These are phyloP conservation scores for Dryas octopetala DNA, from an alignment of 306 rosid genomes.

Conservation along the genomic window DNA sequence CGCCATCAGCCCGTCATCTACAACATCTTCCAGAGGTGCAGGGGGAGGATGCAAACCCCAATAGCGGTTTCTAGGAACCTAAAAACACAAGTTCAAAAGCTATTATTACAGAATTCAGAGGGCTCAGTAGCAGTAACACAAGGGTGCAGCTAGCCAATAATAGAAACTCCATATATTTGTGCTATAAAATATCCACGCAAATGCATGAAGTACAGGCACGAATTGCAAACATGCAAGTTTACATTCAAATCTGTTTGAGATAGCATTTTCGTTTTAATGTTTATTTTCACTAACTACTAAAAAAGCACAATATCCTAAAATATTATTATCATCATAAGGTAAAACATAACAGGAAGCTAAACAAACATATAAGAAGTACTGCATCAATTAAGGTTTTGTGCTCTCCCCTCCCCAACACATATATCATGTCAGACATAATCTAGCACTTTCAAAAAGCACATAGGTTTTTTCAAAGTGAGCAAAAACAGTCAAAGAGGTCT, in stretches of 20 bases:
- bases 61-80: conserved; percentile 97
- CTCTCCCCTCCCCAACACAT: too few relatives aligned
- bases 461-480: too few relatives aligned
- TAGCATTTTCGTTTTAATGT: not conserved
- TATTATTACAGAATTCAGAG: conserved; percentile 14
- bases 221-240: not conserved
- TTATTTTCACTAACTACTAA: not conserved
- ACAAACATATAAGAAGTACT: too few relatives aligned
- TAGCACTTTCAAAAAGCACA: too few relatives aligned
- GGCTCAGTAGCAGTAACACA: not conserved
- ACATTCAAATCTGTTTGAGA: not conserved
- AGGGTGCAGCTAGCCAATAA: not conserved
- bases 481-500: too few relatives aligned
- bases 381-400: too few relatives aligned
- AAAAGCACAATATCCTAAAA: too few relatives aligned
- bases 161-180: not conserved
- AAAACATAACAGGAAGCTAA: too few relatives aligned
- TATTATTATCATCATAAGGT: too few relatives aligned
- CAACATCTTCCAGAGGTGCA: conserved; percentile 92
- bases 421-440: too few relatives aligned
- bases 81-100: conserved; percentile 46
- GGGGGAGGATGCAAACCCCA: conserved; percentile 99
- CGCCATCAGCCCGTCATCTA: conserved; percentile 83
- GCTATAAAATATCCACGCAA: too few relatives aligned
- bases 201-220: not conserved